Base-by-base conservation (phyloP, 192 early-diverging fungal species). In the Backusella tuberculispora region DNA sequence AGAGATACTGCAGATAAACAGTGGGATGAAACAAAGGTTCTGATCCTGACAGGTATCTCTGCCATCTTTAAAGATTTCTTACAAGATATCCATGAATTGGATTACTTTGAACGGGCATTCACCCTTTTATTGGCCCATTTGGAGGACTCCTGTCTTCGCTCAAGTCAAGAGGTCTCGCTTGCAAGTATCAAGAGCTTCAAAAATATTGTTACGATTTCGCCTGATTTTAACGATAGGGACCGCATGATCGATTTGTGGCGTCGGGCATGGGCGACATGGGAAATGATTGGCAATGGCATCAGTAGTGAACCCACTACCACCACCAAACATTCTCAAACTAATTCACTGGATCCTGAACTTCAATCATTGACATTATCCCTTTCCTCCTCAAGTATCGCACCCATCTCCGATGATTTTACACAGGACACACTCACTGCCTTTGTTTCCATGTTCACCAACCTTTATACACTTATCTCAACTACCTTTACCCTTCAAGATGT, bases 1-100 rank as follows among this genome's bases (percentile, higher is more conserved):
- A 80, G 86, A 14, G 86, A 87, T 56, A 88, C 92, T 6, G 77
- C 81, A 2, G 80, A 85, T 65, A 96, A 96, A 74, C 93, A 93
- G 73, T 96, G 95, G 95, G 93, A 96, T 74, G 95, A 96, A 77
- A 95, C 95, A 0, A 93, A 94, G 50, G 91, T 93, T 0, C 76
- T 95, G 3, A 89, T 93, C 6, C 77, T 93, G 7, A 86, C 79
- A 69, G 94, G 95, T 6, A 82, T 95, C 15, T 84, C 91, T 6
- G 89, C 85, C 24, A 88, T 88, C 34, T 87, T 94, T 38, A 77
- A 88, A 38, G 87, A 90, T 24, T 93, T 94, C 76, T 81, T 95
- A 29, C 76, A 81, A 0, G 80, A 90, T 3, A 71, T 96, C 1
- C 81, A 90, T 38, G 77, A 84, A 2, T 75, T 94, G 29, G 84